Base-by-base conservation (phyloP, 768 basidiomycete genomes). In the Erythrobasidium yunnanense region DNA sequence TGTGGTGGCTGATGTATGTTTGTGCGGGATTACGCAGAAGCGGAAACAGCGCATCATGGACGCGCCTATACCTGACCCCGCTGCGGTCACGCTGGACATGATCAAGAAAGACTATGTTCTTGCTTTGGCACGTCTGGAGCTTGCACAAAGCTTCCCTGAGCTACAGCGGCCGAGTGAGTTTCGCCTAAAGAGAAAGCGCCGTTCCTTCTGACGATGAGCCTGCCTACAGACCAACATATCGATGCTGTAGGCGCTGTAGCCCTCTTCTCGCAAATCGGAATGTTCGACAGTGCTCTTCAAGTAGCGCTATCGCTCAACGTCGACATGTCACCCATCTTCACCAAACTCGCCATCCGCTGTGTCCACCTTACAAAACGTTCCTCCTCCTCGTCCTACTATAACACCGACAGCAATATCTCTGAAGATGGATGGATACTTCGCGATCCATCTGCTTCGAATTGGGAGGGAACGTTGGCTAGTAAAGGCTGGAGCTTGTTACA, bases 401-500 rank as follows among this genome's bases (percentile, higher is more conserved):
- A n/a, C n/a, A n/a, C n/a, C n/a, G n/a, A n/a, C n/a, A n/a, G n/a
- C n/a, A n/a, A n/a, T n/a, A n/a, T n/a, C n/a, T n/a, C 82, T 76
- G 83, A 85, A 70, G 83, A 87, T 60, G 82, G 81, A 0, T 96
- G 92, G 91, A 79, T 96, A 33, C 78, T 88, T 35, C 85, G 85
- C 20, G 87, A 90, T 11, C 38, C 66, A 72, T 83, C 85, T 66
- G 81, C 88, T 8, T 81, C 84, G 1, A 85, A 87, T 0, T 93
- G 93, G 86, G 81, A 86, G 20, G 92, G 92, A 2, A 82, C 86
- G 4, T 79, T 84, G 18, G 81, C 84, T 34, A 85, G 88, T 69
- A 82, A 87, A 68, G 90, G 85, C 3, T 91, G 91, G 88, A 82
- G 87, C 73, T 90, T 90, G 75, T 81, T 99, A 49, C 86, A 89